Evolutionary conservation across 2,329 filamentous ascomycete species (phyloP).

Genomic region (Ophiostoma australiae): DNA sequence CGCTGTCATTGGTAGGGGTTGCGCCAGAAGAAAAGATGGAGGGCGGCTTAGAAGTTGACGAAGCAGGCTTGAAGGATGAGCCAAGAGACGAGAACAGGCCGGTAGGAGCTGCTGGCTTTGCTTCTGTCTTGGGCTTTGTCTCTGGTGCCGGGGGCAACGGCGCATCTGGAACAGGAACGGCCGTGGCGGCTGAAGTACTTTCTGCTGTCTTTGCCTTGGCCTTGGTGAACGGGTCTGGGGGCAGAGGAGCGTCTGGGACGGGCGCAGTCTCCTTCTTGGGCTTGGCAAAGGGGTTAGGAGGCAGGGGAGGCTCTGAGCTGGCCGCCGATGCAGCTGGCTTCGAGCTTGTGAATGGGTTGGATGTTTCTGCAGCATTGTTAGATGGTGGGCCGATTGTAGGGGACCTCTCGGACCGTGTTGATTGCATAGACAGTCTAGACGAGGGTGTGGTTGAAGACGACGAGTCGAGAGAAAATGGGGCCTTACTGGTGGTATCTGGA

Average conservation of each 20-base stretch:
- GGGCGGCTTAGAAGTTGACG: conserved; percentile 7
- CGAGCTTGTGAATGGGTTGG: conserved; percentile 30
- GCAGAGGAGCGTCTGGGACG: conserved; percentile 26
- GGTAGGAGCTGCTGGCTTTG: conserved; percentile 22
- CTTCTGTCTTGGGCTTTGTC: conserved; percentile 25
- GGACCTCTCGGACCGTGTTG: conserved; percentile 15
- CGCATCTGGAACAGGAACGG: conserved; percentile 25
- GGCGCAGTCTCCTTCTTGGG: conserved; percentile 19
- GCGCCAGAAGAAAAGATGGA: conserved; percentile 25
- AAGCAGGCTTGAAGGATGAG: not conserved
- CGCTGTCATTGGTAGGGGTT: conserved; percentile 9
- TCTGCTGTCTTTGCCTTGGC: not conserved
- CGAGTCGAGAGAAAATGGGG: conserved; percentile 45
- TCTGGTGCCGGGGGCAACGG: conserved; percentile 31
- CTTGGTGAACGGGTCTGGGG: conserved; percentile 23
- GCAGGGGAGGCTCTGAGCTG: conserved; percentile 29
- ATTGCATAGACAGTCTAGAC: conserved; percentile 30
- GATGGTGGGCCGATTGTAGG: conserved; percentile 20
- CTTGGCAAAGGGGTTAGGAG: conserved; percentile 30
- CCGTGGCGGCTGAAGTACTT: not conserved
- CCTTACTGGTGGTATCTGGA: conserved; percentile 53
- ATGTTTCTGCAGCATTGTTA: conserved; percentile 29
- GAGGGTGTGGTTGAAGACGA: conserved; percentile 51
- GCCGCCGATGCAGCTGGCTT: conserved; percentile 31
- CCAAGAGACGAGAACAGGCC: conserved; percentile 20